Evolutionary conservation across 192 early-diverging fungal genomes (phyloP), one percentile per base, ranked within the genome.

Genomic region (Rhizophagus sp.): DNA sequence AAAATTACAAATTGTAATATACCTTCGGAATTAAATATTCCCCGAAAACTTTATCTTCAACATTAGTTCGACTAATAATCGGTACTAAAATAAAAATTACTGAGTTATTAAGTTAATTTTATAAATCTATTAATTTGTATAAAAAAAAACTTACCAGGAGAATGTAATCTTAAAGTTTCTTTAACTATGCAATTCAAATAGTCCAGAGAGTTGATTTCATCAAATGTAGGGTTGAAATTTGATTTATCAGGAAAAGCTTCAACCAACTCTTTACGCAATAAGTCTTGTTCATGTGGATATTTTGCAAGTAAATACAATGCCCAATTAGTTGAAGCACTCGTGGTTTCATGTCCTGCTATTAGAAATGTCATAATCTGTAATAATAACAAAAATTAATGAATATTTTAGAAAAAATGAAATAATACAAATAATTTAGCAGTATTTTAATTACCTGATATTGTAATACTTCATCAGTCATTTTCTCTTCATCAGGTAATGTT

Each of bases 301-400:
- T 82, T 75, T 27, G 90, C 86, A 25, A 91, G 81, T 57, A 88
- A 74, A 67, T 88, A 83, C 33, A 91, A 82, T 64, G 85, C 81
- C 89, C 89, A 91, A 19, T 80, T 82, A 6, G 85, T 72, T 0
- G 85, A 79, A 9, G 85, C 82, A 27, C 84, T 84, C 0, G 89
- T 90, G 3, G 90, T 91, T 81, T 89, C 89, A 72, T 91, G 90
- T n/a, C 90, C 90, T 19, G 90, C 89, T 3, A 25, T 15, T 27
- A 72, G 13, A 25, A 72, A 27, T 50, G 70, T 72, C 70, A 72
- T 44, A 22, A 49, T 72, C 39, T 72, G 22, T 25, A 12, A n/a
- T 49, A 27, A 12, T 15, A 49, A 49, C 24, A 0, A 11, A 24
- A 49, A 72, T n/a, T 13, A 2, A 47, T 25, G 2, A 13, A 24